Evolutionary conservation across 2,329 filamentous ascomycete species (phyloP).

Genomic region (Cadophora malorum): DNA sequence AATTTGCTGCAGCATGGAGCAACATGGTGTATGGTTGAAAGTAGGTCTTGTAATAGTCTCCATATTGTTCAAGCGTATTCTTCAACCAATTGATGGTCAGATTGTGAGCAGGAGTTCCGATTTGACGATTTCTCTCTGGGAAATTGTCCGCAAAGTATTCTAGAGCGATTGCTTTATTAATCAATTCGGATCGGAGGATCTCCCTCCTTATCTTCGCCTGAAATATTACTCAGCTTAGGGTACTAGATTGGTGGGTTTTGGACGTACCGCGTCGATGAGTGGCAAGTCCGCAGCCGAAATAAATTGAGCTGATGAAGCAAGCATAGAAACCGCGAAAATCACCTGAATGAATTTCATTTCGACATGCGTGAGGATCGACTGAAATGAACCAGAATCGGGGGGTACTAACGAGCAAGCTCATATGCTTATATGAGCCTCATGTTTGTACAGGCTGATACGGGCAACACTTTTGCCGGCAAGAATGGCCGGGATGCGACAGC

Average conservation of each 20-base stretch:
- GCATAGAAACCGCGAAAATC: neutral
- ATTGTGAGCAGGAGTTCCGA: slow-evolving; percentile 1
- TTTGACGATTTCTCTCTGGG: slow-evolving; percentile 3
- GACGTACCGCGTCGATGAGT: neutral
- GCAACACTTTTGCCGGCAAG: neutral
- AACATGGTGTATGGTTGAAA: slow-evolving; percentile 10
- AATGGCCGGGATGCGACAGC: neutral
- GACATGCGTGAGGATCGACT: neutral
- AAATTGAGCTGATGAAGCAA: too few relatives aligned
- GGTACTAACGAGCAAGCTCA: neutral
- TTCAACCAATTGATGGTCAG: neutral
- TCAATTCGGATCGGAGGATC: slow-evolving; percentile 5
- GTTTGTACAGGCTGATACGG: slow-evolving; percentile 4
- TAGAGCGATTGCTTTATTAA: slow-evolving; percentile 3
- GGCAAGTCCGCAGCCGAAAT: neutral
- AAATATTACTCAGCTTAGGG: too few relatives aligned
- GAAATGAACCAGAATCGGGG: too few relatives aligned
- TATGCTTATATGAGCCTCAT: slow-evolving; percentile 1
- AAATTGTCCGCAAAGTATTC: neutral
- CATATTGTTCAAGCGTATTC: slow-evolving; percentile 6
- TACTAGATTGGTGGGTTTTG: too few relatives aligned
- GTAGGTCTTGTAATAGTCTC: neutral
- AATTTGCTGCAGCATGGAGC: slow-evolving; percentile 19
- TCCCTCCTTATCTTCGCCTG: neutral
- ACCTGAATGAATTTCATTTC: neutral